Base-by-base conservation (phyloP, 2,329 filamentous ascomycete species). In the Claviceps cyperi region DNA sequence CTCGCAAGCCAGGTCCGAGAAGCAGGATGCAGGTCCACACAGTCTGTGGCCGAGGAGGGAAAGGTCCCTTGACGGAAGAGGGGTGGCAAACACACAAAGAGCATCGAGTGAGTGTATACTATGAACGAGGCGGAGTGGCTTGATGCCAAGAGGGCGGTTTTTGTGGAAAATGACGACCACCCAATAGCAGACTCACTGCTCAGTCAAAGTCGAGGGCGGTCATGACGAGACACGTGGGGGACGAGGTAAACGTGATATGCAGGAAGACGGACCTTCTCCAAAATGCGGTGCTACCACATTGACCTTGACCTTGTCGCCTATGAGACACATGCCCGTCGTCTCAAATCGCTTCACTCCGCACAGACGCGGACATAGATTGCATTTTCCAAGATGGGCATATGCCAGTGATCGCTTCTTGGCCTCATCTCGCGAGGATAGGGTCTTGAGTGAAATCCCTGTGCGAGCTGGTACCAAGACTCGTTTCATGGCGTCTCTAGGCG, bases 261-360 rank as follows among this genome's bases (percentile, higher is more conserved):
- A 36, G 44, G 17, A 11, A 43, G 8, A 28, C 8, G 28, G 9
- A 76, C 74, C 79, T 71, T 91, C 86, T 43, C 86, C 86, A 62
- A 90, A 90, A 65, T 92, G 87, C 47, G 86, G 87, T 51, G 86
- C 86, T 56, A 94, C 87, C 7, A 86, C 85, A 62, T 87, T 89
- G 56, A 92, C 85, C 59, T 87, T 88, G 50, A 80, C 84, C 45
- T 76, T 82, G 52, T 83, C 75, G 14, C 86, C 86, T 56, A 92
- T 84, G 52, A 92, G 70, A 61, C 86, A 94, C 60, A 84, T 75
- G 14, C 86, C 87, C 1, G 84, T 86, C 56, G 75, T 83, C 65
- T 90, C 79, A 59, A 81, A 88, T n/a, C 86, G 79, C 63, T 94
- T 89, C 36, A 91, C 84, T 49, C 81, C 80, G 63, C 87, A 92